phyloP scores from a whole-genome alignment of 2,329 filamentous ascomycete species.

The Cercospora nicotianae region DNA sequence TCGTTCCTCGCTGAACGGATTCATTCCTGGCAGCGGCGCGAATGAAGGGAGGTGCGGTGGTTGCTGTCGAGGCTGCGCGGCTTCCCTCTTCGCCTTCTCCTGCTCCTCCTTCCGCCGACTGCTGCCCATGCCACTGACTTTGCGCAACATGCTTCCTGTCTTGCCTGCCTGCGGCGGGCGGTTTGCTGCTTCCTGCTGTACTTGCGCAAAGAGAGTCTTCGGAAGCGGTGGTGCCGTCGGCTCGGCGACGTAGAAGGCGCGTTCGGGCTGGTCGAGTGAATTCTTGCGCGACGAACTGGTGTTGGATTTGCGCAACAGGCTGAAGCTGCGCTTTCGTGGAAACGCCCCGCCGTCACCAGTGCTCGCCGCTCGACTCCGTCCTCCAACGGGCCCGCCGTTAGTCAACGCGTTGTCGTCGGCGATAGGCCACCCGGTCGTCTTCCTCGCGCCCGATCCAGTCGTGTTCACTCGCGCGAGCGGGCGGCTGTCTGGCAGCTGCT shows the following conservation, averaged over 20 bases:
- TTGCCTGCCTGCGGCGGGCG: neutral
- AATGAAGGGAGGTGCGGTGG: slow-evolving; percentile 59
- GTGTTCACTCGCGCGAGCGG: slow-evolving; percentile 4
- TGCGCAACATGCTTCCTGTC: slow-evolving; percentile 35
- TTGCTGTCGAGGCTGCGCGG: slow-evolving; percentile 53
- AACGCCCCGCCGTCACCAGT: neutral
- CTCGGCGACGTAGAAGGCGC: slow-evolving; percentile 8
- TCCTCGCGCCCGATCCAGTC: neutral
- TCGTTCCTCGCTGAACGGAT: slow-evolving; percentile 59
- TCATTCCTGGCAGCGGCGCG: slow-evolving; percentile 50
- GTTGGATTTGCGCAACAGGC: slow-evolving; percentile 10
- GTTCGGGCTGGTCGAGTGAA: slow-evolving; percentile 10
- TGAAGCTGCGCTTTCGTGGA: slow-evolving; percentile 13
- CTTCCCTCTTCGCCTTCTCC: slow-evolving; percentile 22
- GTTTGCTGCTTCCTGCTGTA: slow-evolving; percentile 7
- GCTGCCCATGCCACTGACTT: slow-evolving; percentile 19
- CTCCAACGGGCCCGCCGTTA: slow-evolving; percentile 3
- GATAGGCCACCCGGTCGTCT: slow-evolving; percentile 6
- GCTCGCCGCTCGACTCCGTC: slow-evolving; percentile 14
- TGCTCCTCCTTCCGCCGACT: slow-evolving; percentile 37
- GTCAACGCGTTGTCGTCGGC: neutral
- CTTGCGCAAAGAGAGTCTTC: slow-evolving; percentile 7
- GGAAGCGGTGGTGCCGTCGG: slow-evolving; percentile 6
- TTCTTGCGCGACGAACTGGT: slow-evolving; percentile 12
- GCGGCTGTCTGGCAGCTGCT: slow-evolving; percentile 5